A percentile compares a stretch with the other conserved stretches of the same genome.
phyloP scores from a whole-genome alignment of 176 grass and related monocot genomes.

The Olyra latifolia region DNA sequence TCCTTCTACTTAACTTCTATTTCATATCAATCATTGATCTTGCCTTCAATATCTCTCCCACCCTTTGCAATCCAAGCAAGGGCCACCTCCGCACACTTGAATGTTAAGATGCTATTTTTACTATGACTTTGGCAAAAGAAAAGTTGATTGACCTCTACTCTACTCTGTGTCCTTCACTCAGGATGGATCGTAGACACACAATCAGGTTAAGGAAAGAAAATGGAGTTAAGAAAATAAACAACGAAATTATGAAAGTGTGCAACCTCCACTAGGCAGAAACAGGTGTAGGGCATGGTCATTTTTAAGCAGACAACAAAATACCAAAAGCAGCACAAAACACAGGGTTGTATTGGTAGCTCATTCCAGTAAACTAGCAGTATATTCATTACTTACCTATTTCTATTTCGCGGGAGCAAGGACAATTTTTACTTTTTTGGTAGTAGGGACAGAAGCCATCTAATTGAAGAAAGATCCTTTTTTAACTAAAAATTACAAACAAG shows the following conservation, averaged over 20 bases:
- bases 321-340: background rate
- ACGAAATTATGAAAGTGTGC: background rate
- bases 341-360: background rate
- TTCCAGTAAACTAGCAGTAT: background rate
- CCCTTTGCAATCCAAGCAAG: background rate
- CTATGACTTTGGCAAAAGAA: background rate
- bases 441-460: background rate
- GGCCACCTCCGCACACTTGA: background rate
- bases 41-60: background rate
- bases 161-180: background rate
- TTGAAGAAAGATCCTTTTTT: background rate
- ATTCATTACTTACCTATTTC: background rate
- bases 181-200: background rate
- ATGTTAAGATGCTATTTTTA: background rate
- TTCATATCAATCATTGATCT: background rate
- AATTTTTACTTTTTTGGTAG: background rate
- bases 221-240: background rate
- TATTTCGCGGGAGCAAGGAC: background rate
- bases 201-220: background rate
- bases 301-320: background rate
- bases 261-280: background rate
- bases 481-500: background rate
- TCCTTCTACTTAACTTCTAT: background rate
- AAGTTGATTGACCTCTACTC: background rate
- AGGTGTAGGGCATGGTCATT: background rate